Conservation (phyloP, 345 rosid species). For the Gossypium herbaceum region DNA sequence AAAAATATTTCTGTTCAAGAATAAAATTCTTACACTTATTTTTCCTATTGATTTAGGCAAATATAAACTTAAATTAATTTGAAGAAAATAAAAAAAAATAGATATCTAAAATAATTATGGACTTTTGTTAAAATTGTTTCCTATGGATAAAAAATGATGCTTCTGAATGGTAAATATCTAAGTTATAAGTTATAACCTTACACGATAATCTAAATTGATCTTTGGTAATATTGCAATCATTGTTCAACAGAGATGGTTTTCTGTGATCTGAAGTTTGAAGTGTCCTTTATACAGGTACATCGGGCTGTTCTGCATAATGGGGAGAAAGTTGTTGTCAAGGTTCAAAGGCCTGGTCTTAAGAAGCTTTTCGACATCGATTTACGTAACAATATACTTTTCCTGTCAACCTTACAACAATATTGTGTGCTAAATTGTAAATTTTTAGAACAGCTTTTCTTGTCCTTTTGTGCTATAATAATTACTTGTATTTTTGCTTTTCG, state of each 20-base stretch:
- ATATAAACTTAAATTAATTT: neutral
- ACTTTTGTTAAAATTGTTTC: neutral
- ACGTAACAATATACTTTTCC: slow-evolving; percentile 33
- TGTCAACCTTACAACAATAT: neutral
- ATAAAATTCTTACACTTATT: neutral
- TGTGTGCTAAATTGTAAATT: neutral
- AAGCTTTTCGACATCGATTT: slow-evolving; percentile 92
- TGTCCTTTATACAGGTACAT: slow-evolving; percentile 57
- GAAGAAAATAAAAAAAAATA: neutral
- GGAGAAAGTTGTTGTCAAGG: slow-evolving; percentile 86
- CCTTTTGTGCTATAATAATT: neutral
- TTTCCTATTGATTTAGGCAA: neutral
- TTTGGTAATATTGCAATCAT: neutral
- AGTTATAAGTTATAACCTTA: neutral
- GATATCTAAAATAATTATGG: neutral
- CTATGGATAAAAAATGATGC: neutral
- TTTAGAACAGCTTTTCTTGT: neutral
- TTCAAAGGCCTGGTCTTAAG: slow-evolving; percentile 92
- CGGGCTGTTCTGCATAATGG: slow-evolving; percentile 86
- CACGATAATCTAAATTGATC: neutral
- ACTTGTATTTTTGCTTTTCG: neutral
- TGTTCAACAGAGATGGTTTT: neutral
- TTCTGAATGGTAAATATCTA: neutral
- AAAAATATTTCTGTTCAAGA: neutral
- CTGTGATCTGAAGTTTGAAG: slow-evolving; percentile 28